Percentiles rank a stretch among this genome's conserved stretches.
Evolutionary conservation across 352 stramenopile species (phyloP).

Genomic region (Phytophthora pseudosyringae): DNA sequence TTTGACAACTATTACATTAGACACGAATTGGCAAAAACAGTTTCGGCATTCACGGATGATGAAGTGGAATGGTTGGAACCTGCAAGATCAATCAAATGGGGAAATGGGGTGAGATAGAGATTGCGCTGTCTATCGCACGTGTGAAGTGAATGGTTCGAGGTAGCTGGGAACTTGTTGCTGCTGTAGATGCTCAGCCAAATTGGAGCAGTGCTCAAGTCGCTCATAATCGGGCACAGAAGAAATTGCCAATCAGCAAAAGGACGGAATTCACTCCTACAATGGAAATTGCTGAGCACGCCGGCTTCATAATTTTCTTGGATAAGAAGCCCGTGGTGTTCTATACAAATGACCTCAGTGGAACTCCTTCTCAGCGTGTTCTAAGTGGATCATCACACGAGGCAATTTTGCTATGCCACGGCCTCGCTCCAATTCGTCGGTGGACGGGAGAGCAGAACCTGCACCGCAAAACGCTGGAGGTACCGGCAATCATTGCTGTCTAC

Average conservation of each 20-base stretch:
- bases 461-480: slow-evolving; percentile 9
- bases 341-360: slow-evolving; percentile 12
- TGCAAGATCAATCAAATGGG: background rate
- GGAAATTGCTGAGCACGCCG: background rate
- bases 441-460: slow-evolving; percentile 3
- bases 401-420: slow-evolving; percentile 1
- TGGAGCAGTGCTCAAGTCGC: background rate
- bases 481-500: background rate
- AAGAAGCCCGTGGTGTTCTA: slow-evolving; percentile 12
- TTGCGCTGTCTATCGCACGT: background rate
- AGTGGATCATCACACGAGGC: background rate
- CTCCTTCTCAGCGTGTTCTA: slow-evolving; percentile 1
- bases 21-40: background rate
- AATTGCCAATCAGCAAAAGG: background rate
- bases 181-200: background rate
- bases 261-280: background rate
- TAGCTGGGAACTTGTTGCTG: background rate
- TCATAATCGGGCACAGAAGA: background rate
- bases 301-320: slow-evolving; percentile 11
- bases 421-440: slow-evolving; percentile 7
- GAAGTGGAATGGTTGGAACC: background rate
- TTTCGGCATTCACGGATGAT: background rate
- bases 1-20: slow-evolving; percentile 1
- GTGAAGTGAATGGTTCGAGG: background rate
- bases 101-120: background rate